Evolutionary conservation across 2,329 filamentous ascomycete species (phyloP), one percentile per base, ranked within the genome.

Genomic region (Knufia fluminis): DNA sequence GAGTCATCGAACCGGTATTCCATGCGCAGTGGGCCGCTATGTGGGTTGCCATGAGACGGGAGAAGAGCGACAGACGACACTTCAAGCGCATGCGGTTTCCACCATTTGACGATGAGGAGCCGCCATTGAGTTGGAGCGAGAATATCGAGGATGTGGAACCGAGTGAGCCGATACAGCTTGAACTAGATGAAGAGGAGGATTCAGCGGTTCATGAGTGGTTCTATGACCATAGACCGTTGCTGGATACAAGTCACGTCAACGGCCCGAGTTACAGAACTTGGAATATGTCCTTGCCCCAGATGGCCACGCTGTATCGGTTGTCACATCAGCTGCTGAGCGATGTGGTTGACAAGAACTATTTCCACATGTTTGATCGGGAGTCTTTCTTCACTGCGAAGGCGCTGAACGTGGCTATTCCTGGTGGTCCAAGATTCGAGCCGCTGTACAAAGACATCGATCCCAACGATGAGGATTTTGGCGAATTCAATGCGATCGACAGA

Each of bases 41-140:
- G 92, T 98, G 92, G 92, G 83, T 94, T 22, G 88, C 86, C 39
- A 98, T 98, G 92, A 82, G 92, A 60, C 85, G 94, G 60, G 92
- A 98, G 66, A 98, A 98, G 76, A 92, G 89, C 63, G 92, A 98
- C 62, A 76, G 92, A 67, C 76, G 91, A 63, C 80, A 97, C 60
- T 98, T 98, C 76, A 98, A 98, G 74, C 82, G 92, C 57, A 98
- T 98, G 92, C 82, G 94, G 59, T 98, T 98, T 61, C 92, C 92
- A 16, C 94, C 94, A 0, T 98, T 98, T 59, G 92, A 98, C 59
- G 94, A 98, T 63, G 92, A 98, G 71, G 92, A 98, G 64, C 94
- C 92, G 3, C 94, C 92, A 10, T 74, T 98, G 58, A 96, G 89
- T 1, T 98, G 92, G 87, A 94, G 91, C 8, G 94, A 98, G 67